phyloP scores from a whole-genome alignment of 163 green algal genomes.

The Chlamydomonas reinhardtii region DNA sequence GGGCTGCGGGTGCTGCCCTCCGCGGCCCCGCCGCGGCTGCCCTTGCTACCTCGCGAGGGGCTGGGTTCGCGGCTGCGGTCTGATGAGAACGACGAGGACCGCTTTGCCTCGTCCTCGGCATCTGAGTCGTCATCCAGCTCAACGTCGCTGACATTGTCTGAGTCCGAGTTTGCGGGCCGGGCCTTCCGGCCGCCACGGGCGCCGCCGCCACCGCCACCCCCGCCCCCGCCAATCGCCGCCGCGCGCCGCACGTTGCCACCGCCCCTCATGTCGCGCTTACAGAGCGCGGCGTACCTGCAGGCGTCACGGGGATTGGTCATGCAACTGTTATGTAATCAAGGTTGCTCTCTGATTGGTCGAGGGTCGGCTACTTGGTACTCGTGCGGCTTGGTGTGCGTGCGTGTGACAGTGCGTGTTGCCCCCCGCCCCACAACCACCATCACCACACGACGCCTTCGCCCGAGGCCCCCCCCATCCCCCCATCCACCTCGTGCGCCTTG shows the following conservation, averaged over 20 bases:
- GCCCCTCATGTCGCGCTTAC: slow-evolving; percentile 26
- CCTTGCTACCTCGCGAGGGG: background rate
- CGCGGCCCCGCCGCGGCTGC: background rate
- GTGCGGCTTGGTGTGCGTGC: too few relatives aligned
- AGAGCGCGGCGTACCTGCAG: slow-evolving; percentile 25
- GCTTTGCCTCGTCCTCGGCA: background rate
- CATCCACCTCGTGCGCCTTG: too few relatives aligned
- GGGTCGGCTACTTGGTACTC: too few relatives aligned
- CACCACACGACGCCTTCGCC: background rate
- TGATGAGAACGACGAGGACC: slow-evolving; percentile 16
- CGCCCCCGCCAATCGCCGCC: background rate
- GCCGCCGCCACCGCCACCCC: background rate
- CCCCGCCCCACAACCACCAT: too few relatives aligned
- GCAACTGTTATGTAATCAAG: too few relatives aligned
- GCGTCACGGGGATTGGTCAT: too few relatives aligned
- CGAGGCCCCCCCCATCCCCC: too few relatives aligned
- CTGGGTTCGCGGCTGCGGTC: background rate
- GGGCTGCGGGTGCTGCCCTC: background rate
- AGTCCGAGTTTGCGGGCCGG: background rate
- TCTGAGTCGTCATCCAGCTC: slow-evolving; percentile 38
- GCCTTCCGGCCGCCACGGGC: slow-evolving; percentile 3
- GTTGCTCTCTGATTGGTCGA: too few relatives aligned
- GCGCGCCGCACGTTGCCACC: background rate
- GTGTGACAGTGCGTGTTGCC: too few relatives aligned
- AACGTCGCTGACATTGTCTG: slow-evolving; percentile 14